Conservation (phyloP, 257 asterid species). For the Lavandula angustifolia region DNA sequence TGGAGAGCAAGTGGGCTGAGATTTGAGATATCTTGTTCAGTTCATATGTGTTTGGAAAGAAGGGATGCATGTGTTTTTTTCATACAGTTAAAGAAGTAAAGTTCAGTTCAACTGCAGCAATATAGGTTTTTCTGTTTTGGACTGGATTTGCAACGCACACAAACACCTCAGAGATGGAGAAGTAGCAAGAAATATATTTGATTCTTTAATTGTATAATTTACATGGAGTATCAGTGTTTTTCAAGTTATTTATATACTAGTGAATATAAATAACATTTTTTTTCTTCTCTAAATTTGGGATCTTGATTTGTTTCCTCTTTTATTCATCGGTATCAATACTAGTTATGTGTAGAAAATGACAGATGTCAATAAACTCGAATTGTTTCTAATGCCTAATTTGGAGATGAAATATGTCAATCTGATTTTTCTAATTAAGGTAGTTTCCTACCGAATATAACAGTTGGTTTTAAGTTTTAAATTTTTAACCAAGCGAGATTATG, state of each 20-base stretch:
- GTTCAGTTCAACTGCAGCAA: slow-evolving; percentile 28
- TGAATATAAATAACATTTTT: slow-evolving; percentile 29
- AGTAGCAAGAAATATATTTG: slow-evolving; percentile 33
- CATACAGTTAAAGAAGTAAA: slow-evolving; percentile 32
- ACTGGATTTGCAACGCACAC: background rate
- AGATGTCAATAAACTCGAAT: too few relatives aligned
- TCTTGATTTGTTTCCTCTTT: background rate
- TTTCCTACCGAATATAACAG: too few relatives aligned
- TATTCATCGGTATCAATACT: too few relatives aligned
- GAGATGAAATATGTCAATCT: too few relatives aligned
- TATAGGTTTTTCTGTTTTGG: slow-evolving; percentile 24
- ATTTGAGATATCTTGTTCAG: background rate
- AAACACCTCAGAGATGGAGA: slow-evolving; percentile 18
- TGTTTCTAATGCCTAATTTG: too few relatives aligned
- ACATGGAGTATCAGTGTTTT: slow-evolving; percentile 25
- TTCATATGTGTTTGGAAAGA: slow-evolving; percentile 24
- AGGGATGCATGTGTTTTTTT: slow-evolving; percentile 12
- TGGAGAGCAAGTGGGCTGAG: slow-evolving; percentile 83
- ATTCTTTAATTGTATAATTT: slow-evolving; percentile 57
- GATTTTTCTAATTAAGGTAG: too few relatives aligned
- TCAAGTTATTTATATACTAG: slow-evolving; percentile 34
- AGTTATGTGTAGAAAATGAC: too few relatives aligned
- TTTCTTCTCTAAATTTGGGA: background rate
- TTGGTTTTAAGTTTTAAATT: too few relatives aligned
- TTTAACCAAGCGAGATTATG: background rate